Evolutionary conservation across 2,329 filamentous ascomycete species (phyloP), one percentile per base, ranked within the genome.

Genomic region (Passalora sequoiae): DNA sequence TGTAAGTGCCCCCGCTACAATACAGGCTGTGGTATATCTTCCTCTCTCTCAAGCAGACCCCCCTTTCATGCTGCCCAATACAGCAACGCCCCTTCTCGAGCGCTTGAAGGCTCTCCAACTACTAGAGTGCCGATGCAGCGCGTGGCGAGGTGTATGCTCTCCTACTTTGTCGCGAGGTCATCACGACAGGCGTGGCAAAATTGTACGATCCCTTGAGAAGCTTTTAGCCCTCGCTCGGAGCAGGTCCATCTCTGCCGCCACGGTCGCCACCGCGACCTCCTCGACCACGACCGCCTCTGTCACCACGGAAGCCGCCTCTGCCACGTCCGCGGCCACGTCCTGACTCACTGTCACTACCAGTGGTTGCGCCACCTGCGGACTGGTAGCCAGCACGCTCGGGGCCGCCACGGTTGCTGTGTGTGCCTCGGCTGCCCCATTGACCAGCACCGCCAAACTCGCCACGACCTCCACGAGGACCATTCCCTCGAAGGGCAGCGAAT

Each of bases 291-390:
- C 77, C 72, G 44, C 74, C 83, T 52, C 77, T 70, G 56, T 76
- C 72, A 42, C 66, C 66, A 21, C 33, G 33, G 19, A 24, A 24
- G 10, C 33, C 33, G 16, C 69, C 61, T 22, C 62, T 51, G 13
- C 62, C 59, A 39, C 61, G 57, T 17, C 64, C 60, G 35, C 75
- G 74, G 20, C 75, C 75, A 47, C 79, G 75, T 47, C 86, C 83
- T 51, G 75, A 73, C 60, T 89, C 86, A 55, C 83, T 86, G 61
- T 84, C 81, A 47, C 83, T 89, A 28, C 61, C 61, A 17, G 60
- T 63, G 3, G 53, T 61, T 5, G 60, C 60, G 15, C 60, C 60
- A 12, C 61, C 59, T 16, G 59, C 52, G 35, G 58, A 61, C 36
- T 62, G 60, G 38, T 63, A 63, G 22, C 60, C 60, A 25, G 53